Evolutionary conservation across 306 rosid species (phyloP).

Genomic region (Leucaena leucocephala): DNA sequence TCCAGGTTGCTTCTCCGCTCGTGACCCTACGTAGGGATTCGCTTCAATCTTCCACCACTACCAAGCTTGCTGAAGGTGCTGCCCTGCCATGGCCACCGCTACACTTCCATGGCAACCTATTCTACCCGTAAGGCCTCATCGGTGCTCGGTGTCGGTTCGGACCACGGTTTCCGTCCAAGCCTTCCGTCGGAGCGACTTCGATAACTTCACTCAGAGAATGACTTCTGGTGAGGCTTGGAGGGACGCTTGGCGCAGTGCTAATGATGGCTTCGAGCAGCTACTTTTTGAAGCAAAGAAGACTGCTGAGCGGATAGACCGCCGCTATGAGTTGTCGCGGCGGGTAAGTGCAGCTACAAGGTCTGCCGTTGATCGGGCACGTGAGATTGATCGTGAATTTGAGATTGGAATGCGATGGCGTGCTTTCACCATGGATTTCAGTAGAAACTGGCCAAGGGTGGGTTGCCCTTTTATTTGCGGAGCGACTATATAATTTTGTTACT

Average conservation of each 20-base stretch:
- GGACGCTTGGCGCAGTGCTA: conserved; percentile 86
- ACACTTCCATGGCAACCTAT: conserved; percentile 53
- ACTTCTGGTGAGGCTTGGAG: conserved; percentile 66
- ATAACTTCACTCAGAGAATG: conserved; percentile 54
- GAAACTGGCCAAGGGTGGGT: conserved; percentile 84
- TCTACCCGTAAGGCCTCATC: conserved; percentile 11
- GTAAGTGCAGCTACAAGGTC: conserved; percentile 53
- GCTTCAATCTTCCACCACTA: not conserved
- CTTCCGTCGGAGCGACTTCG: conserved; percentile 63
- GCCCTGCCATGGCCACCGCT: conserved; percentile 47
- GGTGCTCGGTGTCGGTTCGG: conserved; percentile 1
- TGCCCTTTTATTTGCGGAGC: not conserved
- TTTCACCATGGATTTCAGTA: conserved; percentile 65
- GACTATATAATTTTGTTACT: too few relatives aligned
- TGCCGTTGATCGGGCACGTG: conserved; percentile 68
- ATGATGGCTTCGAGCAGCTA: conserved; percentile 78
- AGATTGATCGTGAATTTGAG: conserved; percentile 82
- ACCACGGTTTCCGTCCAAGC: conserved; percentile 45
- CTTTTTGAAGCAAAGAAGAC: conserved; percentile 82
- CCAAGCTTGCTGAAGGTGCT: not conserved
- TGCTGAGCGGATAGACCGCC: conserved; percentile 84
- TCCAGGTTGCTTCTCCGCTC: not conserved
- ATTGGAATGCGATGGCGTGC: conserved; percentile 76
- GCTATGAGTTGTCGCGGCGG: conserved; percentile 59
- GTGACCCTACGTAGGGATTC: not conserved